These are phyloP conservation scores for Auriscalpium microsporum DNA, from an alignment of 768 basidiomycete species.

Conservation along the genomic window DNA sequence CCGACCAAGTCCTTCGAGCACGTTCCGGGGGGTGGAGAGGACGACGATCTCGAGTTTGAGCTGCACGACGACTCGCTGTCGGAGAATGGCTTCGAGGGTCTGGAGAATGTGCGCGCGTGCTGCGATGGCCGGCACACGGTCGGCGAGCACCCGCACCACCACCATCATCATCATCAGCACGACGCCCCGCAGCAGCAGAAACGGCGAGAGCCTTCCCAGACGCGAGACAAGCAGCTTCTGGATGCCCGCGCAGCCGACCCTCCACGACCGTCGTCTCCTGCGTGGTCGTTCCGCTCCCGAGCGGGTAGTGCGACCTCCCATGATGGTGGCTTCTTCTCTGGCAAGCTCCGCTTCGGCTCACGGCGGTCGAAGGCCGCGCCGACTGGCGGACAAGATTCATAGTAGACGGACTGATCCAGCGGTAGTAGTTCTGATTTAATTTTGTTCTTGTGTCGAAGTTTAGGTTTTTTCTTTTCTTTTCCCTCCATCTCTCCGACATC, in stretches of 20 bases:
- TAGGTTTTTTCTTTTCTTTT: neutral
- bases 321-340: slow-evolving; percentile 62
- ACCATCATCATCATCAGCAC: slow-evolving; percentile 51
- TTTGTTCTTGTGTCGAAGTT: neutral
- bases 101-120: slow-evolving; percentile 93
- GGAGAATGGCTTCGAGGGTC: slow-evolving; percentile 79
- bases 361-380: slow-evolving; percentile 42
- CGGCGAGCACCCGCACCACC: slow-evolving; percentile 48
- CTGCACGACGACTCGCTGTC: slow-evolving; percentile 64
- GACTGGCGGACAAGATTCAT: neutral
- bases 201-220: slow-evolving; percentile 26
- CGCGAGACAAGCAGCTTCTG: slow-evolving; percentile 38
- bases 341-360: slow-evolving; percentile 70
- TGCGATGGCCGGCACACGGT: slow-evolving; percentile 86
- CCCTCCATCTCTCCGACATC: neutral
- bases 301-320: slow-evolving; percentile 67
- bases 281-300: slow-evolving; percentile 80
- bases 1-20: slow-evolving; percentile 50
- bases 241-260: slow-evolving; percentile 40
- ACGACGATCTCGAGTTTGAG: slow-evolving; percentile 75
- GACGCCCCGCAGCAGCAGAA: slow-evolving; percentile 24
- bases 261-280: slow-evolving; percentile 64
- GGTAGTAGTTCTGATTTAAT: neutral
- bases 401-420: neutral
- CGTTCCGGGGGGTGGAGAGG: slow-evolving; percentile 24